Percentiles rank a stretch among this genome's conserved stretches.
phyloP scores from a whole-genome alignment of 2,329 filamentous ascomycete species.

The Calonectria ilicicola region DNA sequence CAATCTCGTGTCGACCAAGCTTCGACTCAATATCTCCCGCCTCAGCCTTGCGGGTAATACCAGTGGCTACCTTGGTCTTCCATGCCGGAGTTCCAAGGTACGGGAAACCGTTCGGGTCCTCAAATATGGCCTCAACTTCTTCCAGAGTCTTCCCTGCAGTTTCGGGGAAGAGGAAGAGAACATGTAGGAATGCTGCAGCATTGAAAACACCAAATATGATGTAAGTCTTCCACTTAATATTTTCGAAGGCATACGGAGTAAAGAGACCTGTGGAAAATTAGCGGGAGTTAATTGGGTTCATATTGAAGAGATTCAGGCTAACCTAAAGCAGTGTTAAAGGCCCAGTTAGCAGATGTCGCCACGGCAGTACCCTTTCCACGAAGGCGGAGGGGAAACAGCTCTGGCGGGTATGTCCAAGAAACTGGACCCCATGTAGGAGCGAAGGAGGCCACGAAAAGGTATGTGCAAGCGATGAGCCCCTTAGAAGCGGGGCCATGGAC shows the following conservation, averaged over 20 bases:
- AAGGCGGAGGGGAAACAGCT: constrained; percentile 61
- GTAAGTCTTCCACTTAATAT: constrained; percentile 44
- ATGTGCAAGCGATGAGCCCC: constrained; percentile 75
- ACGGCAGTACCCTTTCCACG: constrained; percentile 65
- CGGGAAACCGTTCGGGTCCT: constrained; percentile 33
- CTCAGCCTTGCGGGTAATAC: constrained; percentile 22
- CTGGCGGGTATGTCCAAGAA: constrained; percentile 69
- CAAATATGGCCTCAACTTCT: constrained; percentile 66
- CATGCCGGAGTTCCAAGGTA: constrained; percentile 35
- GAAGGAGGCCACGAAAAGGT: constrained; percentile 69
- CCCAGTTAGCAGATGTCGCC: constrained; percentile 58
- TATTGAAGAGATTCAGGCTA: background rate
- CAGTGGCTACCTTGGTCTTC: constrained; percentile 32
- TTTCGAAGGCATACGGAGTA: constrained; percentile 12
- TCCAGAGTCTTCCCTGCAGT: constrained; percentile 65
- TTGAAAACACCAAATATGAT: constrained; percentile 60
- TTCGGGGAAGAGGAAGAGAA: constrained; percentile 60
- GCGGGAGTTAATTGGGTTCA: too few species aligned
- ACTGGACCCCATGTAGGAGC: constrained; percentile 61
- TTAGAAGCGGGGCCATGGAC: constrained; percentile 60
- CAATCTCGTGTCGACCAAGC: constrained; percentile 28
- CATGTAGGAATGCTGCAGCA: constrained; percentile 33
- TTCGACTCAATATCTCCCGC: constrained; percentile 38
- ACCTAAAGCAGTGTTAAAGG: constrained; percentile 55
- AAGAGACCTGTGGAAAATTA: constrained; percentile 1